phyloP scores from a whole-genome alignment of 139 green algal species.

The Trebouxia sp. region DNA sequence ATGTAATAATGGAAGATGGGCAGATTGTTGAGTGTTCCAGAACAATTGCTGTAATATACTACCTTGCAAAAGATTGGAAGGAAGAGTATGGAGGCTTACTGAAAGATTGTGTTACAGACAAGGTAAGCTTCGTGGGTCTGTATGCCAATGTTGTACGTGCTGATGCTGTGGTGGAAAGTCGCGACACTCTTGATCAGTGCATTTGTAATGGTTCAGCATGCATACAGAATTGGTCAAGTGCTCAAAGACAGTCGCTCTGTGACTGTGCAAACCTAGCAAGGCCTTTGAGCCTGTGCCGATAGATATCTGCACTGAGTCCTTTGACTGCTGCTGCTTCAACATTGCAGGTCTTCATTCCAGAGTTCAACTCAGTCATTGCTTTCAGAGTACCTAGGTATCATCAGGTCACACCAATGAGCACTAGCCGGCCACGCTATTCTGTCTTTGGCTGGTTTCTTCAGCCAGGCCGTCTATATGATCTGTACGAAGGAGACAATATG shows the following conservation, averaged over 20 bases:
- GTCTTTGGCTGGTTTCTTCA: conserved; percentile 51
- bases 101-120: not conserved
- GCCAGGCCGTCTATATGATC: conserved; percentile 43
- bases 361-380: conserved; percentile 40
- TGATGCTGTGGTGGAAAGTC: too few relatives aligned
- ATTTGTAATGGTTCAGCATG: not conserved
- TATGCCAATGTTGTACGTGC: not conserved
- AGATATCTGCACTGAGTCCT: not conserved
- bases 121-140: too few relatives aligned
- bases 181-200: too few relatives aligned
- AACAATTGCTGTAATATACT: conserved; percentile 41
- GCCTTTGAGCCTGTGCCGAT: too few relatives aligned
- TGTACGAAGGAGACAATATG: conserved; percentile 15
- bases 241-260: too few relatives aligned
- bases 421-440: conserved; percentile 18
- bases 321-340: not conserved
- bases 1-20: conserved; percentile 35
- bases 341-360: conserved; percentile 31
- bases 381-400: conserved; percentile 45
- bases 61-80: conserved; percentile 46
- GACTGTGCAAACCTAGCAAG: too few relatives aligned
- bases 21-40: conserved; percentile 41
- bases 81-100: conserved; percentile 8
- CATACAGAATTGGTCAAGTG: too few relatives aligned
- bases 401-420: conserved; percentile 23